Evolutionary conservation across 2,329 filamentous ascomycete genomes (phyloP), one percentile per base, ranked within the genome.

Genomic region (Colletotrichum paranaense): DNA sequence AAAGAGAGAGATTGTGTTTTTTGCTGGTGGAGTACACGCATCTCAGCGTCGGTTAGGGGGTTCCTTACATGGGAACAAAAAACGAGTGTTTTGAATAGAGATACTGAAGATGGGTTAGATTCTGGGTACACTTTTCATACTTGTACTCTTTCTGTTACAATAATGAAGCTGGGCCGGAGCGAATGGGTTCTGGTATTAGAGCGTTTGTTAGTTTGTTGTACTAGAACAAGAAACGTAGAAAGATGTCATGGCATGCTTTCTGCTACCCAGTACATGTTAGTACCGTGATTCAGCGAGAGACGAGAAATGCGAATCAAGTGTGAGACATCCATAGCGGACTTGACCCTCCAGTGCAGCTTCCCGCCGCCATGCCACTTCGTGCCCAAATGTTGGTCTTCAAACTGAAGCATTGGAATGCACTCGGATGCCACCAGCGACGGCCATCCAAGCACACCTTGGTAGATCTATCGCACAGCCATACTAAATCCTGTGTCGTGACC

Each of bases 41-140:
- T 46, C 52, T 35, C 28, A 30, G n/a, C 28, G 28, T 42, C 24
- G 8, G 32, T 56, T 16, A 7, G 26, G 14, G 22, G 12, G 24
- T 28, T 58, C 14, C n/a, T 42, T 53, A 22, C 38, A 35, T 8
- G 35, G 62, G 8, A 32, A 57, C 19, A 42, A 14, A 32, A 32
- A 53, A 14, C 26, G 4, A 63, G 42, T 22, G 42, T 4, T 32
- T 26, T 49, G 35, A 22, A 28, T 67, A 72, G 67, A 67, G 42
- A 38, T 6, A 22, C 42, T 46, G 30, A 19, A 63, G 19, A 53
- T 55, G 42, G 19, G 28, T 57, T 62, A 73, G 56, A 70, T n/a
- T 8, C 22, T 42, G 53, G 22, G 32, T 11, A 55, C 55, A 55
- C 53, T 59, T 22, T 11, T 24, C 5, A 58, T 8, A 5, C 26